phyloP scores from a whole-genome alignment of 225 moss, liverwort and hornwort species.

The Anthoceros angustus region DNA sequence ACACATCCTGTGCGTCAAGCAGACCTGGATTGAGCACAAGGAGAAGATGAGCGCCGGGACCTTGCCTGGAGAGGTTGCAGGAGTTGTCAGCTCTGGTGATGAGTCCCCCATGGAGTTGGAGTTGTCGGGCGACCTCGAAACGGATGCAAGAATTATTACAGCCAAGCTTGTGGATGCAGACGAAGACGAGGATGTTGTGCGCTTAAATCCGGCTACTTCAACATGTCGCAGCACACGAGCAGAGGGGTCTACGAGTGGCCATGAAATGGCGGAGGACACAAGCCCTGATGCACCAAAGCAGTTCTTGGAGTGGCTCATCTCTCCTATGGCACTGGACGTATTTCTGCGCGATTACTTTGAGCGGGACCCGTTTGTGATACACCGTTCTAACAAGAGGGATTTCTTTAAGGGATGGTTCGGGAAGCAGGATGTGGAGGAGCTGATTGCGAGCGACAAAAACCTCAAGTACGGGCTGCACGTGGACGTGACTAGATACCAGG shows the following conservation, averaged over 20 bases:
- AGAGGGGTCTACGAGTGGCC: slow-evolving; percentile 21
- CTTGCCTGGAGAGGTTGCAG: too few relatives aligned
- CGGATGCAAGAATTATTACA: too few relatives aligned
- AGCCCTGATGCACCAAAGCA: slow-evolving; percentile 42
- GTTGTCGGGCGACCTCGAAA: too few relatives aligned
- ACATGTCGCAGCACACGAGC: too few relatives aligned
- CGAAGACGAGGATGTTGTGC: too few relatives aligned
- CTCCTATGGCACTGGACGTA: slow-evolving; percentile 37
- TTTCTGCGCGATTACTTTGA: slow-evolving; percentile 76
- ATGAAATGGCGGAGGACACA: slow-evolving; percentile 39
- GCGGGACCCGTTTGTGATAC: slow-evolving; percentile 60
- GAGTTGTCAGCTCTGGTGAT: too few relatives aligned
- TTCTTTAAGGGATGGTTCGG: slow-evolving; percentile 64
- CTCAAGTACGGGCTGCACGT: slow-evolving; percentile 67
- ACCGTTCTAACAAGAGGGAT: slow-evolving; percentile 42
- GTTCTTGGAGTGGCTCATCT: slow-evolving; percentile 66
- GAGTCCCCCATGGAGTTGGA: too few relatives aligned
- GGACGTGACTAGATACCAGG: slow-evolving; percentile 91
- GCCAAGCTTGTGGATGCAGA: too few relatives aligned
- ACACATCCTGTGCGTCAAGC: too few relatives aligned
- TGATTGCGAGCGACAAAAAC: slow-evolving; percentile 38
- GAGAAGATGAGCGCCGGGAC: too few relatives aligned
- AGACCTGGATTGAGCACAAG: too few relatives aligned
- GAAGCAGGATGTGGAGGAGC: slow-evolving; percentile 55
- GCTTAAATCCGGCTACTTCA: too few relatives aligned